These are phyloP conservation scores for Teratosphaeriaceae sp. DNA, from an alignment of 2,329 filamentous ascomycete genomes.

Conservation along the genomic window DNA sequence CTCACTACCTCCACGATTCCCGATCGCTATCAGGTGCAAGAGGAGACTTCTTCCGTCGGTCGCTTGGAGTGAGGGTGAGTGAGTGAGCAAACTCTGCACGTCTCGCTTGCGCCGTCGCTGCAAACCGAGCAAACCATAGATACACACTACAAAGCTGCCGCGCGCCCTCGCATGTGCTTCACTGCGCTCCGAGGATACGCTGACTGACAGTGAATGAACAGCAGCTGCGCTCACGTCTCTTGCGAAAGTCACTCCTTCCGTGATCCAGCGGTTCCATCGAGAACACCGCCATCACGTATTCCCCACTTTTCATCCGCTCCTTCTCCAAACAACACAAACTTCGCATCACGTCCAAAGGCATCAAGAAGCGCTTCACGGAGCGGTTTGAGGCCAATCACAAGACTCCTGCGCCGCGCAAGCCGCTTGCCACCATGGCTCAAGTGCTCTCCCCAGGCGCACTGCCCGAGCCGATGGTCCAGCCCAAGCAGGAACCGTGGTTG, in stretches of 20 bases:
- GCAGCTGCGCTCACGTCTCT: conserved; percentile 20
- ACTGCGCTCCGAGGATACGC: conserved; percentile 2
- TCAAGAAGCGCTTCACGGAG: conserved; percentile 37
- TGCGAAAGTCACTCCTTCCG: conserved; percentile 3
- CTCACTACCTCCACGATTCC: conserved; percentile 7
- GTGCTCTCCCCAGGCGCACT: conserved; percentile 40
- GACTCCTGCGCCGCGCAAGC: conserved; percentile 20
- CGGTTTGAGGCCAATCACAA: conserved; percentile 28
- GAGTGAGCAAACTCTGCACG: conserved; percentile 9
- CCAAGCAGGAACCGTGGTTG: conserved; percentile 50
- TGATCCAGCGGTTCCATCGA: conserved; percentile 1
- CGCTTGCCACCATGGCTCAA: conserved; percentile 28
- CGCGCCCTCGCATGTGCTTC: background rate
- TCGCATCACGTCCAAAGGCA: conserved; percentile 35
- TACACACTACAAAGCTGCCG: conserved; percentile 2
- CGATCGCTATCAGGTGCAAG: conserved; percentile 2
- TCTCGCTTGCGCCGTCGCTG: conserved; percentile 9
- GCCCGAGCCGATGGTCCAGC: conserved; percentile 30
- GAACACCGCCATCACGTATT: conserved; percentile 48
- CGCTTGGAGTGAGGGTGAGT: conserved; percentile 22
- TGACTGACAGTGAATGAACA: conserved; percentile 9
- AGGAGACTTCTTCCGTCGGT: conserved; percentile 9
- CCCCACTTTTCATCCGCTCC: conserved; percentile 58
- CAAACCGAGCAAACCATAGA: conserved; percentile 8
- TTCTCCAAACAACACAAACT: conserved; percentile 42